Evolutionary conservation across 805 yeast species (phyloP).

Genomic region (Maudiozyma serrabonitensis): DNA sequence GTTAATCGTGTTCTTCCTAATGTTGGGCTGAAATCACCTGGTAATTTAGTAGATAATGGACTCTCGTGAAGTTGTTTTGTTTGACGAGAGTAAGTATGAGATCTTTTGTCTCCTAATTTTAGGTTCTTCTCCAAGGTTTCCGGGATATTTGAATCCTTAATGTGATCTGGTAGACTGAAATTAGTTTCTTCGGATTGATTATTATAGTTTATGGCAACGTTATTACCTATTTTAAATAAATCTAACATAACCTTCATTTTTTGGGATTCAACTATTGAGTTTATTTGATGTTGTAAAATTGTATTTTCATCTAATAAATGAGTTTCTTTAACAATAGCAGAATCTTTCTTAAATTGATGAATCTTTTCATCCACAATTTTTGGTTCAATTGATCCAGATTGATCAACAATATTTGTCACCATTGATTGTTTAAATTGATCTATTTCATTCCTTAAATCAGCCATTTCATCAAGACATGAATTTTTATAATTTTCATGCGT

Average conservation of each 20-base stretch:
- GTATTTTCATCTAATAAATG: neutral
- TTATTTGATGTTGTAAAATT: neutral
- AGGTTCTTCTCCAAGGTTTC: neutral
- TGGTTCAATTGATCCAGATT: neutral
- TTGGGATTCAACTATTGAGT: conserved; percentile 6
- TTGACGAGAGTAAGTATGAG: neutral
- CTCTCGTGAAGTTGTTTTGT: neutral
- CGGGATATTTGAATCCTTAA: neutral
- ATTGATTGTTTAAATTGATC: neutral
- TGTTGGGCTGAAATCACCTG: neutral
- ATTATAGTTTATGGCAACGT: conserved; percentile 12
- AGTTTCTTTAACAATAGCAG: neutral
- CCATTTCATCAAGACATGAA: conserved; percentile 16
- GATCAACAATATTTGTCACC: neutral
- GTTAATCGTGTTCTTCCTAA: neutral
- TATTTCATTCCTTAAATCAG: conserved; percentile 4
- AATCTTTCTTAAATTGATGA: neutral
- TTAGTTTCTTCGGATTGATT: conserved; percentile 8
- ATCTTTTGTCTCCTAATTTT: neutral
- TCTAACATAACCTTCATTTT: conserved; percentile 14
- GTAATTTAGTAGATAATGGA: neutral
- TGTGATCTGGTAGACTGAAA: neutral
- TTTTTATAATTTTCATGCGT: conserved; percentile 19
- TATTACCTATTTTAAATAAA: conserved; percentile 12
- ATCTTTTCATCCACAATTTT: neutral